These are phyloP conservation scores for Hibiscus syriacus DNA, from an alignment of 345 rosid genomes.

Conservation along the genomic window DNA sequence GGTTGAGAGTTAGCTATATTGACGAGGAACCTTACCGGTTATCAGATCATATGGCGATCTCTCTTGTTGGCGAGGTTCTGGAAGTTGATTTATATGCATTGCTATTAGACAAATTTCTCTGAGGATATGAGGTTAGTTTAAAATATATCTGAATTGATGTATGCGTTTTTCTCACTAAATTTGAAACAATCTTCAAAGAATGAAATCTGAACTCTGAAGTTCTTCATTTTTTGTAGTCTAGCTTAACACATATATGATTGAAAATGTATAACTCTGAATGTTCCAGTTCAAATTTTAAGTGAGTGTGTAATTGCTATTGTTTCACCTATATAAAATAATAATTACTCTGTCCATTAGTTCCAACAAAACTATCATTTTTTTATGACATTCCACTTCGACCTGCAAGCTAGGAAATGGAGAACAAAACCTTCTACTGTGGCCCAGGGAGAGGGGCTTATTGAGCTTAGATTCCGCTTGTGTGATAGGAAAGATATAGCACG, in stretches of 20 bases:
- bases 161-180: background rate
- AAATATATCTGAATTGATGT: background rate
- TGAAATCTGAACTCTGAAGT: background rate
- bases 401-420: constrained; percentile 19
- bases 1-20: constrained; percentile 13
- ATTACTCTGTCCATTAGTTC: constrained; percentile 5
- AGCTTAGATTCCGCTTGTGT: constrained; percentile 37
- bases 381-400: too few relatives aligned
- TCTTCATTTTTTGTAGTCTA: background rate
- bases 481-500: constrained; percentile 39
- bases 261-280: background rate
- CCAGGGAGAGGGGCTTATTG: constrained; percentile 21
- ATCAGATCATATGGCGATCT: constrained; percentile 19
- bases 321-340: too few relatives aligned
- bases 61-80: constrained; percentile 18
- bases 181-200: background rate
- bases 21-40: background rate
- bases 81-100: background rate
- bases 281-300: background rate
- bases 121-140: constrained; percentile 17
- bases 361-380: constrained; percentile 6
- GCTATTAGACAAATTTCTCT: background rate
- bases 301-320: too few relatives aligned
- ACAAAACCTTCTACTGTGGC: constrained; percentile 10
- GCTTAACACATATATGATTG: background rate